Conservation (phyloP, 371 early-diverging fungal species). For the Mortierella sp. region DNA sequence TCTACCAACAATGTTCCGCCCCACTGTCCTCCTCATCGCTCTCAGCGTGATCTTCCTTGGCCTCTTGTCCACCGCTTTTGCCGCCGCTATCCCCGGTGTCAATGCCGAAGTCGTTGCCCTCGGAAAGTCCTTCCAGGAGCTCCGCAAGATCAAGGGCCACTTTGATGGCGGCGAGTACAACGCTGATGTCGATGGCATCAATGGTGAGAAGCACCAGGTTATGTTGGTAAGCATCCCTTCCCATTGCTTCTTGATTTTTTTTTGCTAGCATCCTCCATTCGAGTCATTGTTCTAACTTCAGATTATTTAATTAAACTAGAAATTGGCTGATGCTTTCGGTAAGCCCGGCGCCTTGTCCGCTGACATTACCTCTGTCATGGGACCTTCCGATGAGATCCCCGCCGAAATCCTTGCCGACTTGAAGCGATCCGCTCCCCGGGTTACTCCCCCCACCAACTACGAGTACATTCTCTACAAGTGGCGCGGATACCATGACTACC, state of each 20-base stretch:
- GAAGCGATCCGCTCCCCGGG: slow-evolving; percentile 5
- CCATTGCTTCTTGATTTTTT: slow-evolving; percentile 12
- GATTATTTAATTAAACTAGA: background rate
- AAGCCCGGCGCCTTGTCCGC: slow-evolving; percentile 58
- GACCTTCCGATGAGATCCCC: slow-evolving; percentile 52
- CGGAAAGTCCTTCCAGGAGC: slow-evolving; percentile 55
- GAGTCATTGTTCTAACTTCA: background rate
- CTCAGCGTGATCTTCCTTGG: slow-evolving; percentile 25
- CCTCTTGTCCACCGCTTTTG: slow-evolving; percentile 14
- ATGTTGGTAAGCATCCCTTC: slow-evolving; percentile 57
- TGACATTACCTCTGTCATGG: slow-evolving; percentile 30
- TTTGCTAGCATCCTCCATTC: background rate
- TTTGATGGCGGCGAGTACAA: slow-evolving; percentile 64
- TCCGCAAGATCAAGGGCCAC: slow-evolving; percentile 64
- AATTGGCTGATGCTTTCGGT: slow-evolving; percentile 45
- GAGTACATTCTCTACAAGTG: slow-evolving; percentile 65
- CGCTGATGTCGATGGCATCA: slow-evolving; percentile 59
- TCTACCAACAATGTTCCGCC: slow-evolving; percentile 13
- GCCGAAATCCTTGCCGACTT: slow-evolving; percentile 22
- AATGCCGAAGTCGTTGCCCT: slow-evolving; percentile 9
- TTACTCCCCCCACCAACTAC: slow-evolving; percentile 19
- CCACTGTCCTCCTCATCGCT: slow-evolving; percentile 13
- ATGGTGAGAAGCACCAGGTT: slow-evolving; percentile 64
- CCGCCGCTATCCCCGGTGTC: slow-evolving; percentile 11
- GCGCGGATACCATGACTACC: slow-evolving; percentile 68